Evolutionary conservation across 2,329 filamentous ascomycete species (phyloP).

Genomic region (Sodiomyces alkalinus): DNA sequence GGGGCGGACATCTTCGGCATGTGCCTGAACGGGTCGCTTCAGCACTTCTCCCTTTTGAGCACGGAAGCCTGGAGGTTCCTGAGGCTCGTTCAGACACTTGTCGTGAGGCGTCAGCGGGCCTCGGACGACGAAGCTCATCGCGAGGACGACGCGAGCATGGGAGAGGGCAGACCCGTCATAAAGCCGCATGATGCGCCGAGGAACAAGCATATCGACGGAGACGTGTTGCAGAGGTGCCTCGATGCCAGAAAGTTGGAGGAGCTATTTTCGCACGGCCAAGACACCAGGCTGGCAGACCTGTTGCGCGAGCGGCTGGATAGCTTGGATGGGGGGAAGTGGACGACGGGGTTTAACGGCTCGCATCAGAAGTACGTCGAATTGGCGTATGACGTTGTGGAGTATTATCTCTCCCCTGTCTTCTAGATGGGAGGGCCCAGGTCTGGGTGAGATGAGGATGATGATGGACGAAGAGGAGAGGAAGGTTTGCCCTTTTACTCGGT

Average conservation of each 20-base stretch:
- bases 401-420: conserved; percentile 34
- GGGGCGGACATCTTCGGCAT: conserved; percentile 45
- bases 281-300: conserved; percentile 13
- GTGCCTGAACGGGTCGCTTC: conserved; percentile 53
- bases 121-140: conserved; percentile 5
- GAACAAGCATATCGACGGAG: conserved; percentile 50
- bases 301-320: conserved; percentile 34
- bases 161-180: conserved; percentile 24
- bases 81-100: conserved; percentile 52
- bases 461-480: no score
- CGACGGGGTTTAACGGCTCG: conserved; percentile 15
- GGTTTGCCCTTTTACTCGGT: no score
- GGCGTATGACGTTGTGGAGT: conserved; percentile 38
- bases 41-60: conserved; percentile 52
- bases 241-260: conserved; percentile 27
- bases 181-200: conserved; percentile 5
- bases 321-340: conserved; percentile 30
- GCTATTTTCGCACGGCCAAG: conserved; percentile 19
- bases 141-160: conserved; percentile 10
- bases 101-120: conserved; percentile 10
- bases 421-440: conserved; percentile 12
- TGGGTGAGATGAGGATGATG: no score
- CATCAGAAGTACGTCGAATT: conserved; percentile 25
- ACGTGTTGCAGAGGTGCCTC: conserved; percentile 42
- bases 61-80: conserved; percentile 52